A percentile compares a stretch with the other conserved stretches of the same genome.
Evolutionary conservation across 176 grass and related monocot genomes (phyloP).

Genomic region (Rhynchospora tenuis): DNA sequence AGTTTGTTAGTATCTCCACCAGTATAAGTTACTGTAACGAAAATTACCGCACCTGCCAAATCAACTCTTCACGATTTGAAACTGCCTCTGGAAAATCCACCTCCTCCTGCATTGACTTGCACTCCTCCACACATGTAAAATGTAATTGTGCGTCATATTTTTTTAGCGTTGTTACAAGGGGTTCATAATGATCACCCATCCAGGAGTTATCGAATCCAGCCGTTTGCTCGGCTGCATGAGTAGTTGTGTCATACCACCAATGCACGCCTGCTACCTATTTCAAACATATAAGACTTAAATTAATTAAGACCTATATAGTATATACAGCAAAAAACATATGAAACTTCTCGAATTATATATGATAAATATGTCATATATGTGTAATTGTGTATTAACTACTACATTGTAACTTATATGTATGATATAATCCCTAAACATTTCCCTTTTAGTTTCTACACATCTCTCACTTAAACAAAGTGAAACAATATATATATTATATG

Average conservation of each 20-base stretch:
- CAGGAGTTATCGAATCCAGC: conserved; percentile 87
- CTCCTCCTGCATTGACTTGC: conserved; percentile 60
- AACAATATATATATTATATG: no score
- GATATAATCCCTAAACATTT: no score
- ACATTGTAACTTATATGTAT: no score
- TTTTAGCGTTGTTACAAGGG: conserved; percentile 62
- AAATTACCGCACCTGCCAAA: conserved; percentile 59
- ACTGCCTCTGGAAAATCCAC: conserved; percentile 61
- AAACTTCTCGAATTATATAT: not conserved
- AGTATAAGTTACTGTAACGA: not conserved
- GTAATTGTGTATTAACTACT: no score
- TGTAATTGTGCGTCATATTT: conserved; percentile 65
- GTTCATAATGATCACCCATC: conserved; percentile 67
- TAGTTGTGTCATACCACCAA: conserved; percentile 92
- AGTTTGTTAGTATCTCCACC: no score
- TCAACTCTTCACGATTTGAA: conserved; percentile 71
- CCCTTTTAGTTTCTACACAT: no score
- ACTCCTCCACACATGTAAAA: conserved; percentile 68
- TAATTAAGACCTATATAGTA: not conserved
- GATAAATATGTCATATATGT: no score
- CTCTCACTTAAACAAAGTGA: no score
- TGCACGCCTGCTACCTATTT: conserved; percentile 63
- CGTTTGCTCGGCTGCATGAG: conserved; percentile 73
- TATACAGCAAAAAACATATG: not conserved
- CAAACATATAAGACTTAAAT: not conserved